These are phyloP conservation scores for Chaetomium olivaceum DNA, from an alignment of 2,329 filamentous ascomycete species.

Conservation along the genomic window DNA sequence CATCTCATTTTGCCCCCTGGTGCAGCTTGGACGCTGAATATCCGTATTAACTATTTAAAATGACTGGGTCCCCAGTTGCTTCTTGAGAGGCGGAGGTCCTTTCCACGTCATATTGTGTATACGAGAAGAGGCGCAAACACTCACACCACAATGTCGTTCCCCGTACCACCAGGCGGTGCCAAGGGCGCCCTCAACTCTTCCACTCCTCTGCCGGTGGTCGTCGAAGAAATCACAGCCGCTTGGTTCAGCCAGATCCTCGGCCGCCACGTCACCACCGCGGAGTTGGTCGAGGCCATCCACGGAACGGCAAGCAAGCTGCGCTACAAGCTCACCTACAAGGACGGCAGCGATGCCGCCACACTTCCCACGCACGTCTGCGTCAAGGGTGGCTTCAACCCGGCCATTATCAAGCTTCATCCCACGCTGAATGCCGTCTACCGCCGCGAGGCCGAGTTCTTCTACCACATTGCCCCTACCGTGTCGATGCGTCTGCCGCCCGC, in stretches of 20 bases:
- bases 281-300: slow-evolving; percentile 28
- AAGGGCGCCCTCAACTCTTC: slow-evolving; percentile 25
- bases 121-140: background rate
- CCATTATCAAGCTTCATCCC: slow-evolving; percentile 35
- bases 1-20: background rate
- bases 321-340: slow-evolving; percentile 56
- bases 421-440: slow-evolving; percentile 34
- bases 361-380: slow-evolving; percentile 39
- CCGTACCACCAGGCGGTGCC: slow-evolving; percentile 8
- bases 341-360: slow-evolving; percentile 38
- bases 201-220: slow-evolving; percentile 26
- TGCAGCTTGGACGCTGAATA: background rate
- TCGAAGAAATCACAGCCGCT: slow-evolving; percentile 28
- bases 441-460: slow-evolving; percentile 31
- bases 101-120: background rate
- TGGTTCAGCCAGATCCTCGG: slow-evolving; percentile 33
- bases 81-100: background rate
- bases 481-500: slow-evolving; percentile 28
- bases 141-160: slow-evolving; percentile 10
- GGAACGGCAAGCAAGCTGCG: slow-evolving; percentile 41
- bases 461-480: slow-evolving; percentile 30
- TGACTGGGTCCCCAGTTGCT: background rate
- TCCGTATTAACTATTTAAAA: background rate
- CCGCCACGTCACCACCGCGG: slow-evolving; percentile 18
- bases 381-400: slow-evolving; percentile 62